Conservation (phyloP, 108 stramenopile species). For the Cafeteria roenbergensis region DNA sequence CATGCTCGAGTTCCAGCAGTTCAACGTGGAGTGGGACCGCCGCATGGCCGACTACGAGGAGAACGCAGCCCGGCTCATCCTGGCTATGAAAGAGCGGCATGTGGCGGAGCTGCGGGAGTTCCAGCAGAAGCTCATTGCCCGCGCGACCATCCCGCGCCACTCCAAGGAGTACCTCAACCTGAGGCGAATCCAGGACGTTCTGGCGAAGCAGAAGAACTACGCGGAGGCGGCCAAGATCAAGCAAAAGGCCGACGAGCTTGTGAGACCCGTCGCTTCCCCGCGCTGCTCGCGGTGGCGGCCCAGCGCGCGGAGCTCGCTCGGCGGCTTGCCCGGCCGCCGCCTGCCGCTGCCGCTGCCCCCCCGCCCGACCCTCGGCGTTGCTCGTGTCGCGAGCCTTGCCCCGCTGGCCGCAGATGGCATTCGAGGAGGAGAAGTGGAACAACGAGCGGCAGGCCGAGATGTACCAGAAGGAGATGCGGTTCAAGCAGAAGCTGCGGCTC, state of each 20-base stretch:
- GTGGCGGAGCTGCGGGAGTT: constrained; percentile 57
- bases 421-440: constrained; percentile 62
- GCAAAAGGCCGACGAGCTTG: constrained; percentile 57
- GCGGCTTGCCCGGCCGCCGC: too few species aligned
- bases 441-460: constrained; percentile 56
- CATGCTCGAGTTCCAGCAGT: constrained; percentile 75
- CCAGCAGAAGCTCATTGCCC: constrained; percentile 44
- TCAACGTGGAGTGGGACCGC: constrained; percentile 65
- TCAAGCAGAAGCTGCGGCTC: constrained; percentile 49
- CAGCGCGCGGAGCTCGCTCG: too few species aligned
- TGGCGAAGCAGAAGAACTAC: constrained; percentile 63
- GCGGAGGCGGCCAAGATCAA: constrained; percentile 65
- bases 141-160: constrained; percentile 51
- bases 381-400: too few species aligned
- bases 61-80: constrained; percentile 47
- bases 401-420: too few species aligned
- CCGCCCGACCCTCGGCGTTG: too few species aligned
- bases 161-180: constrained; percentile 61
- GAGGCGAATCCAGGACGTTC: constrained; percentile 59
- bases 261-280: constrained; percentile 10
- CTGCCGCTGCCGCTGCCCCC: too few species aligned
- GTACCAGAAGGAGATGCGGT: constrained; percentile 50
- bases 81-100: constrained; percentile 59
- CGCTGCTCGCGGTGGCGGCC: background rate
- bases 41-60: constrained; percentile 60